phyloP scores from a whole-genome alignment of 2,329 filamentous ascomycete species.

The Zalaria sp. region DNA sequence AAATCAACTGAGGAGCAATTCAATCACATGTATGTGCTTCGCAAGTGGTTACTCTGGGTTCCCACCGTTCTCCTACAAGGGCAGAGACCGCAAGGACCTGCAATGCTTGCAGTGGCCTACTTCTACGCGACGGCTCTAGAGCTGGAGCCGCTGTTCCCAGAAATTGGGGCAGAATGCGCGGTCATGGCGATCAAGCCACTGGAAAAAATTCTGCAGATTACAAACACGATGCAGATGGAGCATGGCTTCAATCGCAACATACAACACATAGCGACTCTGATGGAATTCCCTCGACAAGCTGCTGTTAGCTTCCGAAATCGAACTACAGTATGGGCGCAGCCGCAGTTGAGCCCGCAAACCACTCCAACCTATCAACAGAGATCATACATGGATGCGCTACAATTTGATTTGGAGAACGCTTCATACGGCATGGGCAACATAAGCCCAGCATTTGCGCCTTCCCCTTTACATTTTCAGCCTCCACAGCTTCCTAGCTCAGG shows the following conservation, averaged over 20 bases:
- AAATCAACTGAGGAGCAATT: constrained; percentile 66
- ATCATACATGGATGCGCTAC: constrained; percentile 19
- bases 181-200: constrained; percentile 62
- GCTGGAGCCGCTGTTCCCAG: constrained; percentile 81
- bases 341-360: constrained; percentile 19
- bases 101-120: constrained; percentile 73
- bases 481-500: constrained; percentile 14
- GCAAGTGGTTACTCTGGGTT: constrained; percentile 93
- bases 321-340: constrained; percentile 21
- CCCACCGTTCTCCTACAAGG: constrained; percentile 72
- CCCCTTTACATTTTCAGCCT: constrained; percentile 26
- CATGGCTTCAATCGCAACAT: constrained; percentile 25
- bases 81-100: constrained; percentile 59
- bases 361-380: constrained; percentile 17
- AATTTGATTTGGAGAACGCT: constrained; percentile 25
- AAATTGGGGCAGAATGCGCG: constrained; percentile 71
- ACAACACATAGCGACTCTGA: constrained; percentile 29
- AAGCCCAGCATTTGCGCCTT: constrained; percentile 36
- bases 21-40: constrained; percentile 71
- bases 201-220: constrained; percentile 69
- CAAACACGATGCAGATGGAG: constrained; percentile 48
- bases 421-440: constrained; percentile 24
- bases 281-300: constrained; percentile 31
- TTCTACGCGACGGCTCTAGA: constrained; percentile 82
- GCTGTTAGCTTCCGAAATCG: constrained; percentile 26